Base-by-base conservation (phyloP, 192 early-diverging fungal genomes). In the Haplosporangium gracile region DNA sequence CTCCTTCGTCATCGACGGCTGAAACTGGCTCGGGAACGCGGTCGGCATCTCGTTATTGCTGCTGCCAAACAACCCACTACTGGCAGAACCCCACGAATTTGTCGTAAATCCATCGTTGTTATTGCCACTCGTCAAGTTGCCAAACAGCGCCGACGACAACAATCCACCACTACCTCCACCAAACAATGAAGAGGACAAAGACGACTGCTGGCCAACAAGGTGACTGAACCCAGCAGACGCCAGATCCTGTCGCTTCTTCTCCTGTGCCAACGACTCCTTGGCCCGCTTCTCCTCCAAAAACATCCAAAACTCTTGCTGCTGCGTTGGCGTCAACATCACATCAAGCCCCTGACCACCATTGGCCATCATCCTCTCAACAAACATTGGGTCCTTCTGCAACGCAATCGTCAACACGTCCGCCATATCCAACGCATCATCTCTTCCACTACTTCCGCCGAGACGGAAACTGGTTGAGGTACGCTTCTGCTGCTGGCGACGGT, bases 371-470 rank as follows among this genome's bases (percentile, higher is more conserved):
- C 84, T 65, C 51, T 86, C 79, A 26, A 86, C 40, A 63, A 86
- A n/a, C 29, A 65, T 73, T 2, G 84, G 79, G 29, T 86, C 84
- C 53, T 77, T 86, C 42, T 86, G 84, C 49, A 86, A 57, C 7
- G 84, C 84, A 20, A 86, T 74, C 39, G 84, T 81, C 22, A 86
- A 78, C 40, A 86, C 84, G 70, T 86, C 84, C 0, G 84, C 84
- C 53, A 86, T 38, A 34, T 86, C 84, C 38, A 86, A n/a, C 16
- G 76, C 84, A 20, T 80, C 77, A 6, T 43, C 29, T 4, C 77
- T 70, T 2, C 73, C 77, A n/a, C 63, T 39, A 32, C 43, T 70
- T 6, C 65, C 79, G 11, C 53, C 71, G 32, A 85, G 16, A 45
- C 74, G 68, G 65, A 86, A 78, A 4, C 74, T 75, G 49, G 39